A percentile compares a stretch with the other conserved stretches of the same genome.
These are phyloP conservation scores for Gaultheria prostrata DNA, from an alignment of 148 eudicot species.

Conservation along the genomic window DNA sequence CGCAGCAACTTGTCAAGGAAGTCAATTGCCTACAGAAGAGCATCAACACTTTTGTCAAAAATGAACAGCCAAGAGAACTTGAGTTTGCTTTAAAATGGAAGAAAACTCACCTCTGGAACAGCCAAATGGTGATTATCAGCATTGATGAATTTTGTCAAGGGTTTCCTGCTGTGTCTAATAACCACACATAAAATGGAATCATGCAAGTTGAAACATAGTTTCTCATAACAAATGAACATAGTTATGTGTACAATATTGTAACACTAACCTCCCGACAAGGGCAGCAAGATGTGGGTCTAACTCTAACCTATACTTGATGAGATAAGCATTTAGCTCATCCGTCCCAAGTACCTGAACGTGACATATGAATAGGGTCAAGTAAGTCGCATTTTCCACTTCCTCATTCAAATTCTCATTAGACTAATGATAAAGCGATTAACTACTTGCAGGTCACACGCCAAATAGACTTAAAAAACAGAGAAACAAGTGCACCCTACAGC, in stretches of 20 bases:
- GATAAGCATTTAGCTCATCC: slow-evolving; percentile 70
- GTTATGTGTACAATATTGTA: neutral
- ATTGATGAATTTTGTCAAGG: slow-evolving; percentile 80
- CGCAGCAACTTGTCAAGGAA: slow-evolving; percentile 87
- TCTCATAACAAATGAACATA: neutral
- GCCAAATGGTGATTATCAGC: slow-evolving; percentile 87
- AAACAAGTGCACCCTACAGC: neutral
- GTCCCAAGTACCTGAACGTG: slow-evolving; percentile 67
- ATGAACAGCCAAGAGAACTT: neutral
- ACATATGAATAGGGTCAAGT: neutral
- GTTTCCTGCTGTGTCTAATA: slow-evolving; percentile 80
- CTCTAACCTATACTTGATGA: slow-evolving; percentile 72
- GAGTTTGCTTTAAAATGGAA: neutral
- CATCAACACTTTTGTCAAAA: neutral
- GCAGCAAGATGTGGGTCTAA: slow-evolving; percentile 75
- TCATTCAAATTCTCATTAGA: neutral
- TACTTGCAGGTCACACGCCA: neutral
- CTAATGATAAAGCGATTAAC: neutral
- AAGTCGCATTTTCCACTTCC: slow-evolving; percentile 1
- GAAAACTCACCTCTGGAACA: slow-evolving; percentile 63
- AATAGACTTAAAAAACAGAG: neutral
- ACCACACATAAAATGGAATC: neutral
- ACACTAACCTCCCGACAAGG: slow-evolving; percentile 79
- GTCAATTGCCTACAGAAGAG: slow-evolving; percentile 65
- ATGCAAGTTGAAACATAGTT: neutral